A percentile compares a stretch with the other conserved stretches of the same genome.
These are phyloP conservation scores for Monosporascus sp. DNA, from an alignment of 2,329 filamentous ascomycete species.

Conservation along the genomic window DNA sequence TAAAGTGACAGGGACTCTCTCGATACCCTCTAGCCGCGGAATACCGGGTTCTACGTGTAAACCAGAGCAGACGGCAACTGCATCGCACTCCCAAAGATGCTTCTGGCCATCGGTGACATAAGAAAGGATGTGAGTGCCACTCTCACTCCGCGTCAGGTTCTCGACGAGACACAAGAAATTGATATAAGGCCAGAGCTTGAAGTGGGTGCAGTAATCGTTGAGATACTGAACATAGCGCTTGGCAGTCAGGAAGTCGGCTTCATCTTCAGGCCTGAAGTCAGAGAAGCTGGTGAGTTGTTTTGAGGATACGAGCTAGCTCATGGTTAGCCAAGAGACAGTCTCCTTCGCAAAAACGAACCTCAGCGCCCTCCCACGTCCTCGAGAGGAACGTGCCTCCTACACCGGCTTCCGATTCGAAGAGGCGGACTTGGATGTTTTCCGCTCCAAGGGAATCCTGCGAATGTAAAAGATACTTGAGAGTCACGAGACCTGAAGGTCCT, in stretches of 20 bases:
- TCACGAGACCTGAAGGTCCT: constrained; percentile 31
- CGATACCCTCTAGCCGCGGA: constrained; percentile 33
- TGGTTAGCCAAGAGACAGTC: too few species aligned
- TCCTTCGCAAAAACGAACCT: constrained; percentile 17
- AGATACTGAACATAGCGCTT: constrained; percentile 38
- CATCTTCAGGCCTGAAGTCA: constrained; percentile 34
- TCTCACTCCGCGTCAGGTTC: constrained; percentile 13
- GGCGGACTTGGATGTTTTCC: constrained; percentile 31
- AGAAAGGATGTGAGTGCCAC: constrained; percentile 14
- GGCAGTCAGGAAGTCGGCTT: constrained; percentile 39
- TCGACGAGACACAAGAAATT: constrained; percentile 27
- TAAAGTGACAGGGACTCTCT: constrained; percentile 28
- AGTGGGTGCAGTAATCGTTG: constrained; percentile 32
- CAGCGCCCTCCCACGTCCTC: constrained; percentile 38
- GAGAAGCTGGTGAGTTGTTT: constrained; percentile 41
- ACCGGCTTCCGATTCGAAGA: constrained; percentile 35
- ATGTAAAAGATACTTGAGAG: constrained; percentile 31
- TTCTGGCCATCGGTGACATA: constrained; percentile 6
- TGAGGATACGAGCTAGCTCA: constrained; percentile 32
- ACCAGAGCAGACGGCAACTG: constrained; percentile 40
- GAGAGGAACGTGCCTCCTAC: constrained; percentile 39
- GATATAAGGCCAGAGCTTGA: constrained; percentile 32
- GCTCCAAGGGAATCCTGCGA: constrained; percentile 24
- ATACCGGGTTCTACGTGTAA: constrained; percentile 36
- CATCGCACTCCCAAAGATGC: constrained; percentile 34